Percentiles rank a stretch among this genome's conserved stretches.
Evolutionary conservation across 164 flowering plant species (phyloP).

Genomic region (Umbilicus rupestris): DNA sequence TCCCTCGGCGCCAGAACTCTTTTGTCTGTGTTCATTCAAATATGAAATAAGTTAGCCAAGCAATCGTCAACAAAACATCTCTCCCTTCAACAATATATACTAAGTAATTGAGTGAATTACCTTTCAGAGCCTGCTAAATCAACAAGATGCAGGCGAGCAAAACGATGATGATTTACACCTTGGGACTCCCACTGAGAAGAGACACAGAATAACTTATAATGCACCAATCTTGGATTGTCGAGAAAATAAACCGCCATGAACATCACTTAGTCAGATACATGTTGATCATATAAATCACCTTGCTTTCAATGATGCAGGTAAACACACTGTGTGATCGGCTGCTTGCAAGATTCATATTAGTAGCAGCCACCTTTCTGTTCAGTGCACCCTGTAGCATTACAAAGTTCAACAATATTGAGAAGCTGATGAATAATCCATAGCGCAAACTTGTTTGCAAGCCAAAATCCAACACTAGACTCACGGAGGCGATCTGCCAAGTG

Average conservation of each 20-base stretch:
- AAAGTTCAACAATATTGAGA: neutral
- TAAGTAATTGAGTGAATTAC: slow-evolving; percentile 19
- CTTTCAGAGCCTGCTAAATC: slow-evolving; percentile 99
- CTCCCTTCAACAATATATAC: neutral
- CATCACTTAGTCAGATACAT: neutral
- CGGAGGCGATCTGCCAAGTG: no score
- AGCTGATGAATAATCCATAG: neutral
- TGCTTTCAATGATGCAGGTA: slow-evolving; percentile 83
- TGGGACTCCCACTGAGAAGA: slow-evolving; percentile 80
- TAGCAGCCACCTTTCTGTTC: slow-evolving; percentile 95
- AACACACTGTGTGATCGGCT: slow-evolving; percentile 99
- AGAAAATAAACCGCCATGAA: neutral
- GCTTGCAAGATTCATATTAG: slow-evolving; percentile 97
- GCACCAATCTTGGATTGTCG: neutral
- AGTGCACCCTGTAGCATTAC: slow-evolving; percentile 62
- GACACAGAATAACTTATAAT: neutral
- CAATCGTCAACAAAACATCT: neutral
- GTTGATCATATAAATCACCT: slow-evolving; percentile 32
- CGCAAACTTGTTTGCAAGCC: neutral
- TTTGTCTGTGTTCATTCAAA: slow-evolving; percentile 51
- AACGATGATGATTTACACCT: slow-evolving; percentile 90
- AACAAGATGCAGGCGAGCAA: slow-evolving; percentile 92
- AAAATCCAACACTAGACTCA: neutral
- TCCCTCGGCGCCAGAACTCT: slow-evolving; percentile 99
- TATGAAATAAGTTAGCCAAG: neutral